phyloP scores from a whole-genome alignment of 177 flowering plant genomes.

The Tripterygium wilfordii region DNA sequence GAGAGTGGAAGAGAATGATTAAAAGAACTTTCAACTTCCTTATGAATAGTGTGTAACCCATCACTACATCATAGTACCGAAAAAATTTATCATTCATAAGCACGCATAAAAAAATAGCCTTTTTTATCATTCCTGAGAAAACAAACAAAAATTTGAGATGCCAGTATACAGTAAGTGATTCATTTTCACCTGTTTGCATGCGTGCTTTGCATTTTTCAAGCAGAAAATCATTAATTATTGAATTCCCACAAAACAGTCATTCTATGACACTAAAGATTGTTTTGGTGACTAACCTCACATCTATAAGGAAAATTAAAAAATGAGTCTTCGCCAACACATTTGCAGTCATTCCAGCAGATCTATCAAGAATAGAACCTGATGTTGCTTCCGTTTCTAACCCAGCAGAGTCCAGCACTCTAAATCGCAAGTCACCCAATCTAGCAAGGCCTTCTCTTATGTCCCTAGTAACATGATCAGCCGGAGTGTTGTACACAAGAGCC shows the following conservation, averaged over 20 bases:
- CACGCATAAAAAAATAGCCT: no score
- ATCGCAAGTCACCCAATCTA: constrained; percentile 81
- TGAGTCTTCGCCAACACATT: constrained; percentile 67
- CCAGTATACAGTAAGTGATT: no score
- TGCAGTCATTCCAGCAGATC: constrained; percentile 83
- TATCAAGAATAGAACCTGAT: constrained; percentile 78
- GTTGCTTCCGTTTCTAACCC: constrained; percentile 87
- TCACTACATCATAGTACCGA: no score
- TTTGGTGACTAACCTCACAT: constrained; percentile 70
- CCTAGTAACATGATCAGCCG: constrained; percentile 93
- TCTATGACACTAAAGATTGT: no score
- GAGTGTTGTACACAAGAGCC: constrained; percentile 96
- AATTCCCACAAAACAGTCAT: no score
- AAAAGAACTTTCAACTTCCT: no score
- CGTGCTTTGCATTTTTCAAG: not conserved
- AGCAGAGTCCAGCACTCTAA: constrained; percentile 89
- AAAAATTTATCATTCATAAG: no score
- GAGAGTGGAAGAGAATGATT: no score
- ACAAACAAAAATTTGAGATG: not conserved
- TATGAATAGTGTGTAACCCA: no score
- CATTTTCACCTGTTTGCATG: no score
- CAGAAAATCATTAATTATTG: no score
- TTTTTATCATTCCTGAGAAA: not conserved
- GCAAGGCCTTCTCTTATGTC: constrained; percentile 95
- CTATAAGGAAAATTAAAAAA: constrained; percentile 70